Conservation (phyloP, 2,329 filamentous ascomycete genomes). For the Diaporthe citrichinensis region DNA sequence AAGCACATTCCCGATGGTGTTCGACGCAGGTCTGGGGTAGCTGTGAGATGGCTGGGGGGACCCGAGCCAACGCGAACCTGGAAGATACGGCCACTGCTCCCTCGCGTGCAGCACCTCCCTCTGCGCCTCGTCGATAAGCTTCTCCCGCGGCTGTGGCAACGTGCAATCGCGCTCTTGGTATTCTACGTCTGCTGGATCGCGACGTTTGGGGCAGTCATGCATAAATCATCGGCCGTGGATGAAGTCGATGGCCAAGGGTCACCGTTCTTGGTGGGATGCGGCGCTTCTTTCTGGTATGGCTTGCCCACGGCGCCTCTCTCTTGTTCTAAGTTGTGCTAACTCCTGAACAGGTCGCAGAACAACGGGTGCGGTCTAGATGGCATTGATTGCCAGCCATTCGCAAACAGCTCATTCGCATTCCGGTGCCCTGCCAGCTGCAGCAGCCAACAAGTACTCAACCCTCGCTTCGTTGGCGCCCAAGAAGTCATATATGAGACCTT, state of each 20-base stretch:
- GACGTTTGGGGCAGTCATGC: constrained; percentile 37
- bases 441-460: constrained; percentile 38
- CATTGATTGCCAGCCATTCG: constrained; percentile 36
- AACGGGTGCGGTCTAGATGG: constrained; percentile 39
- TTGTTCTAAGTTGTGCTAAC: constrained; percentile 11
- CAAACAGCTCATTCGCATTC: constrained; percentile 39
- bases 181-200: constrained; percentile 41
- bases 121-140: constrained; percentile 36
- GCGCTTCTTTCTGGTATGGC: constrained; percentile 37
- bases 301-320: neutral
- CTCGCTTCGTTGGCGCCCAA: constrained; percentile 35
- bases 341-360: constrained; percentile 31
- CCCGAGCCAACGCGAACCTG: constrained; percentile 24
- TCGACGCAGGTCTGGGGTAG: neutral
- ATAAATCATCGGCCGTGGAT: constrained; percentile 34
- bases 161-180: constrained; percentile 23
- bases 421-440: constrained; percentile 39
- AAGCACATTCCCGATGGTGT: constrained; percentile 17
- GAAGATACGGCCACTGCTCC: constrained; percentile 39
- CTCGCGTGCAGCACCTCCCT: constrained; percentile 38
- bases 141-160: constrained; percentile 38
- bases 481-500: constrained; percentile 39
- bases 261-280: constrained; percentile 32
- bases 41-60: constrained; percentile 27
- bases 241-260: constrained; percentile 36